Evolutionary conservation across 768 basidiomycete genomes (phyloP).

Genomic region (Sporobolomyces roseus): DNA sequence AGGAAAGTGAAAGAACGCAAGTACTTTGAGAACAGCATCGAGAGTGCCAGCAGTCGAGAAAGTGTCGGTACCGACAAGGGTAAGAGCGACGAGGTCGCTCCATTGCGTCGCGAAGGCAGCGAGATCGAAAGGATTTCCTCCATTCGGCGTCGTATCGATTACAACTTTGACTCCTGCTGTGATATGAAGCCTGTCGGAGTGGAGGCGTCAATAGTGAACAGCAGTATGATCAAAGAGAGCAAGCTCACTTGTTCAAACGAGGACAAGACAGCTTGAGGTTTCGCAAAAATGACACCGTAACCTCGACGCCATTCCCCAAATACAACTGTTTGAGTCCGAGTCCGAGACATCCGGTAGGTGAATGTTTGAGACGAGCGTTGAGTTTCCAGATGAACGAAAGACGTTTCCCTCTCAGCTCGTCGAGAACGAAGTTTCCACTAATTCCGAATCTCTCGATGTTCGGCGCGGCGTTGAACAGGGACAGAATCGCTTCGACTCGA

Average conservation of each 20-base stretch:
- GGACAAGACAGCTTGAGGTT: constrained; percentile 1
- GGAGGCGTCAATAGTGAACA: neutral
- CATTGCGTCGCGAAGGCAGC: neutral
- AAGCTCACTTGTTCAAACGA: neutral
- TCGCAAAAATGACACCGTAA: constrained; percentile 9
- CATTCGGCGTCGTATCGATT: constrained; percentile 6
- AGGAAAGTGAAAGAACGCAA: neutral
- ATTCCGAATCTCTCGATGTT: constrained; percentile 17
- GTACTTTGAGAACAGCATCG: constrained; percentile 12
- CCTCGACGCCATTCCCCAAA: neutral
- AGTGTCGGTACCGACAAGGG: constrained; percentile 7
- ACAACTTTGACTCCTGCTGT: constrained; percentile 6
- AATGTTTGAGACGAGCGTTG: constrained; percentile 15
- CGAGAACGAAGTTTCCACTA: neutral
- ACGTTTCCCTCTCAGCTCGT: constrained; percentile 9
- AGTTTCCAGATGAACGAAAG: constrained; percentile 15
- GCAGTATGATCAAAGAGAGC: neutral
- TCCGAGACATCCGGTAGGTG: neutral
- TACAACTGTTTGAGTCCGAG: constrained; percentile 13
- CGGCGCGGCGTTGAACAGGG: constrained; percentile 16
- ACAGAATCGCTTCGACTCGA: constrained; percentile 5
- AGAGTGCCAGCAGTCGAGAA: constrained; percentile 7
- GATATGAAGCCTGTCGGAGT: constrained; percentile 5
- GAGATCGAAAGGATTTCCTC: constrained; percentile 18
- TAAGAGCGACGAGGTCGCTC: constrained; percentile 1